phyloP scores from a whole-genome alignment of 768 basidiomycete species.

The Psilocybe sp. region DNA sequence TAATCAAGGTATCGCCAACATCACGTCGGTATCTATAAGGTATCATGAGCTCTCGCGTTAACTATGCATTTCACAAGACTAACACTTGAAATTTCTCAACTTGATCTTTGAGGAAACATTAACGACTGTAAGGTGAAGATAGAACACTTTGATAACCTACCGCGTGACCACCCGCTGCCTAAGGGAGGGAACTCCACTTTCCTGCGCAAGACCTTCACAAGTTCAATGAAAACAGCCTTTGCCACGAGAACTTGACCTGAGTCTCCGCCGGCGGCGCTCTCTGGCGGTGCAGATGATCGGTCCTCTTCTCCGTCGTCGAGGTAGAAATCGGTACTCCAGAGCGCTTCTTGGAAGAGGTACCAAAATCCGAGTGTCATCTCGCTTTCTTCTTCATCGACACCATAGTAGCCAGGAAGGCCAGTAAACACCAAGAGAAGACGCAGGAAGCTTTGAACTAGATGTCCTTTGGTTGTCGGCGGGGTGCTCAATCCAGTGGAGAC shows the following conservation, averaged over 20 bases:
- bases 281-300: conserved; percentile 17
- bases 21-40: conserved; percentile 71
- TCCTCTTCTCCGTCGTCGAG: conserved; percentile 34
- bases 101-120: conserved; percentile 52
- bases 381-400: conserved; percentile 83
- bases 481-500: conserved; percentile 27
- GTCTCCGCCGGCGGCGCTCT: conserved; percentile 18
- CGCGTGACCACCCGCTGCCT: conserved; percentile 62
- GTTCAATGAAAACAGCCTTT: conserved; percentile 75
- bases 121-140: conserved; percentile 8
- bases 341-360: conserved; percentile 86
- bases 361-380: conserved; percentile 87
- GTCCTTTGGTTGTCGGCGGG: conserved; percentile 36
- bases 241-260: conserved; percentile 50
- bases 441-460: conserved; percentile 69
- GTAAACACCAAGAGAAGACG: conserved; percentile 72
- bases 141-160: conserved; percentile 33
- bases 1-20: conserved; percentile 84
- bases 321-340: conserved; percentile 69
- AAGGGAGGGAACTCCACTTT: conserved; percentile 75
- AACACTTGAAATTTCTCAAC: conserved; percentile 77
- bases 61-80: conserved; percentile 16
- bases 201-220: conserved; percentile 64
- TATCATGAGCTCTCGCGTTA: neutral
- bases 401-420: conserved; percentile 69